phyloP scores from a whole-genome alignment of 2,329 filamentous ascomycete species.

The Pseudogymnoascus sp. region DNA sequence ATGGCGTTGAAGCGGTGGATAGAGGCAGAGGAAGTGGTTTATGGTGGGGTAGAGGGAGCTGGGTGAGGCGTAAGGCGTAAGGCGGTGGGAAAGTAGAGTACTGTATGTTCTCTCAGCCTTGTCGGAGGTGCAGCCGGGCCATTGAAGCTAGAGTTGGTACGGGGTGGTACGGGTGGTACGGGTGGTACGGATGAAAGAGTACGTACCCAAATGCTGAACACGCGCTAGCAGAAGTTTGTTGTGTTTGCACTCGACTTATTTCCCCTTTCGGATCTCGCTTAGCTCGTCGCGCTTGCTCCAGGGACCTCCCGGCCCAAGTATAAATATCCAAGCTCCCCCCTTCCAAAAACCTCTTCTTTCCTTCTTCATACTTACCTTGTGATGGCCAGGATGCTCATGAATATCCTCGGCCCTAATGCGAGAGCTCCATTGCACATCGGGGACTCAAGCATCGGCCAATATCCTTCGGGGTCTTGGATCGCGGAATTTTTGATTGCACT shows the following conservation, averaged over 20 bases:
- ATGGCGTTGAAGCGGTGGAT: background rate
- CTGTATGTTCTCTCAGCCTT: background rate
- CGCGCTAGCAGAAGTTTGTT: constrained; percentile 2
- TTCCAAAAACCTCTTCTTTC: constrained; percentile 12
- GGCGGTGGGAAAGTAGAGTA: background rate
- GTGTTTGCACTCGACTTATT: background rate
- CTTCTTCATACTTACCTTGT: constrained; percentile 21
- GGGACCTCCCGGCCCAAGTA: background rate
- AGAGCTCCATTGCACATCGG: constrained; percentile 46
- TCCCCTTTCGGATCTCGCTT: background rate
- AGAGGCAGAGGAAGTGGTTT: background rate
- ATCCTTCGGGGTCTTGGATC: constrained; percentile 41
- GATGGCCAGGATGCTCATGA: constrained; percentile 14
- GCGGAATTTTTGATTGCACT: constrained; percentile 43
- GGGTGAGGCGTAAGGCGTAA: background rate
- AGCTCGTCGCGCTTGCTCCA: background rate
- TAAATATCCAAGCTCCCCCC: constrained; percentile 6
- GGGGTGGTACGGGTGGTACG: background rate
- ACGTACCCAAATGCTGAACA: background rate
- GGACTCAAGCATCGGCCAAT: constrained; percentile 40
- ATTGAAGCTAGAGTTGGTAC: background rate
- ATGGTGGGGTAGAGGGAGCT: background rate
- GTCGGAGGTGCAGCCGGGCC: background rate
- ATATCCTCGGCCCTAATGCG: constrained; percentile 31
- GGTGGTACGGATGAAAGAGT: background rate